Percentiles rank a stretch among this genome's conserved stretches.
These are phyloP conservation scores for Nannizziopsis arthrosporioides DNA, from an alignment of 2,329 filamentous ascomycete genomes.

Conservation along the genomic window DNA sequence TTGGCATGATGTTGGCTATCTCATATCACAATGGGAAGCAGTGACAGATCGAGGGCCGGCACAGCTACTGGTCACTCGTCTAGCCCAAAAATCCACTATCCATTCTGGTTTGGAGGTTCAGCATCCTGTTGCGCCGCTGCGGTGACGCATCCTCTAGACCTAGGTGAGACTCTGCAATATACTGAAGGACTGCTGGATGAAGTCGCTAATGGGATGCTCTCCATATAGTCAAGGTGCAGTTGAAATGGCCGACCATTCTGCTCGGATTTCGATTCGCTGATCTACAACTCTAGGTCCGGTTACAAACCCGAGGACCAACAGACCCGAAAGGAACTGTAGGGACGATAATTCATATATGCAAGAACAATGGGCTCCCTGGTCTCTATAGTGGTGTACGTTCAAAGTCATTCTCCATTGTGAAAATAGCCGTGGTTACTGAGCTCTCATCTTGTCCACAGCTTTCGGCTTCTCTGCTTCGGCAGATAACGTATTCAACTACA, in stretches of 20 bases:
- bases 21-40: constrained; percentile 12
- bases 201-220: too few species aligned
- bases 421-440: constrained; percentile 3
- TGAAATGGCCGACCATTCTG: constrained; percentile 2
- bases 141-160: constrained; percentile 86
- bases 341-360: constrained; percentile 73
- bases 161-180: constrained; percentile 48
- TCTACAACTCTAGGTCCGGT: constrained; percentile 53
- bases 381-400: constrained; percentile 66
- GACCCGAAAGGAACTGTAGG: constrained; percentile 70
- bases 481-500: constrained; percentile 90
- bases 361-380: constrained; percentile 61
- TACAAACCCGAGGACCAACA: constrained; percentile 70
- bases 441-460: constrained; percentile 40
- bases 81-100: constrained; percentile 44
- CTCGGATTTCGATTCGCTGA: neutral
- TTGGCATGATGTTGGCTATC: constrained; percentile 11
- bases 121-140: constrained; percentile 83
- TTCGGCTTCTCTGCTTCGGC: constrained; percentile 81
- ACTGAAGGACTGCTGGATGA: too few species aligned
- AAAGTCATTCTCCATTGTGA: neutral
- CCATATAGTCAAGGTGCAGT: constrained; percentile 44
- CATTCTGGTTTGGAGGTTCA: constrained; percentile 94
- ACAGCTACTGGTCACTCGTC: constrained; percentile 5
- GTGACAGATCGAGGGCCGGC: constrained; percentile 4